Evolutionary conservation across 2,329 filamentous ascomycete genomes (phyloP).

Genomic region (Claviceps sp.): DNA sequence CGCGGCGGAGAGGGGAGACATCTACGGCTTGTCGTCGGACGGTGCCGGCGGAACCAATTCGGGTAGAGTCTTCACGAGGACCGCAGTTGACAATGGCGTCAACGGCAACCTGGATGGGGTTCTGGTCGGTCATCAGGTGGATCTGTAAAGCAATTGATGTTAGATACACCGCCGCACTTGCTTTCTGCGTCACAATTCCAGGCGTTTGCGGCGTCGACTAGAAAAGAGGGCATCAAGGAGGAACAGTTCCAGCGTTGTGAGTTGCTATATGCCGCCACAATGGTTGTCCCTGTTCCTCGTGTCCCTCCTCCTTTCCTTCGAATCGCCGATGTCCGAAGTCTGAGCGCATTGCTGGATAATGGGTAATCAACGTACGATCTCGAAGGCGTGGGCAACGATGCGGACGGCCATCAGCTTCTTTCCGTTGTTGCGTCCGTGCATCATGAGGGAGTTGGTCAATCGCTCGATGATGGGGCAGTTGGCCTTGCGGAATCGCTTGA

Average conservation of each 20-base stretch:
- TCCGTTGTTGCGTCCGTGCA: slow-evolving; percentile 99
- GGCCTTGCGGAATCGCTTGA: slow-evolving; percentile 99
- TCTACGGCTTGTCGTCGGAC: slow-evolving; percentile 99
- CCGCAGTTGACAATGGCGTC: slow-evolving; percentile 99
- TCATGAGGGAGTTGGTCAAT: slow-evolving; percentile 99
- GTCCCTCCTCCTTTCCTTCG: background rate
- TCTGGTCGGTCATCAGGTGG: slow-evolving; percentile 99
- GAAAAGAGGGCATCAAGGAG: background rate
- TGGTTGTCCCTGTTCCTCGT: background rate
- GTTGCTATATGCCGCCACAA: background rate
- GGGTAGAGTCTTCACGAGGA: slow-evolving; percentile 98
- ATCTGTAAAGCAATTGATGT: slow-evolving; percentile 43
- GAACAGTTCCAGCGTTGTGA: background rate
- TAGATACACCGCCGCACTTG: slow-evolving; percentile 9
- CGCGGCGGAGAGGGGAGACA: slow-evolving; percentile 96
- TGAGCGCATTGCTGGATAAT: background rate
- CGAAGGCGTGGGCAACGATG: slow-evolving; percentile 97
- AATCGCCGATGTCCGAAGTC: background rate
- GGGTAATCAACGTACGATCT: slow-evolving; percentile 66
- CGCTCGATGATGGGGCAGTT: slow-evolving; percentile 99
- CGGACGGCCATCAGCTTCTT: slow-evolving; percentile 99
- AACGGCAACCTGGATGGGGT: slow-evolving; percentile 98
- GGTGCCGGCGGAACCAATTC: slow-evolving; percentile 98
- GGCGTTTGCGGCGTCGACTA: background rate
- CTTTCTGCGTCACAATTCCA: background rate